Evolutionary conservation across 768 basidiomycete species (phyloP), one percentile per base, ranked within the genome.

Genomic region (Psilocybe azurescens): DNA sequence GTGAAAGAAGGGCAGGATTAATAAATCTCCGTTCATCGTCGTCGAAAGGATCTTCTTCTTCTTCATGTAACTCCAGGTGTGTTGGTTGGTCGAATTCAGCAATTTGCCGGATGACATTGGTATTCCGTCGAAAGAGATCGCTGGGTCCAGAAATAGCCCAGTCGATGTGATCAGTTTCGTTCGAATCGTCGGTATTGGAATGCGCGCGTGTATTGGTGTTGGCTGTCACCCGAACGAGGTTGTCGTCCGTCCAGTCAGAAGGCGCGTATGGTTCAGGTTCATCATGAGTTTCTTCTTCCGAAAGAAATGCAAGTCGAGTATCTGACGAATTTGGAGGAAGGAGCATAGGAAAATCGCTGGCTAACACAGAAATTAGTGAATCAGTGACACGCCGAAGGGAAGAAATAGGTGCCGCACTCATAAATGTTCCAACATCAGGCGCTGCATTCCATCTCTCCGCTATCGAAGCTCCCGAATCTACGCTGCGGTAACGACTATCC

Each of bases 1-100:
- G 91, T 24, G 89, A 91, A 51, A 99, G 81, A 49, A 97, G 78
- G 9, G 92, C 86, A 49, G 93, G 90, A 71, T 96, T 94, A 74
- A 98, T 88, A 71, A 94, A 97, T n/a, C 89, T 83, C 65, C 83
- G 83, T 55, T 86, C 87, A 58, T 90, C 86, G 13, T 87, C 86
- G 53, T 92, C 89, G 68, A 78, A 83, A 28, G 83, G 83, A 4
- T 81, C 81, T 5, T 81, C 81, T 20, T 77, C 80, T 10, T 81
- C 78, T 28, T 76, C 81, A 53, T 83, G 81, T 38, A 80, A 64
- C 48, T 78, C 79, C 55, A 82, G 69, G 10, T 78, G 79, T 3
- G 56, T 73, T 65, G 59, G 75, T 62, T 56, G 75, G 65, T 24
- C 24, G 24, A 72, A 78, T 71, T 66, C 73, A 59, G 65, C 68